These are phyloP conservation scores for Daldinia bambusicola DNA, from an alignment of 495 filamentous ascomycete genomes.

Conservation along the genomic window DNA sequence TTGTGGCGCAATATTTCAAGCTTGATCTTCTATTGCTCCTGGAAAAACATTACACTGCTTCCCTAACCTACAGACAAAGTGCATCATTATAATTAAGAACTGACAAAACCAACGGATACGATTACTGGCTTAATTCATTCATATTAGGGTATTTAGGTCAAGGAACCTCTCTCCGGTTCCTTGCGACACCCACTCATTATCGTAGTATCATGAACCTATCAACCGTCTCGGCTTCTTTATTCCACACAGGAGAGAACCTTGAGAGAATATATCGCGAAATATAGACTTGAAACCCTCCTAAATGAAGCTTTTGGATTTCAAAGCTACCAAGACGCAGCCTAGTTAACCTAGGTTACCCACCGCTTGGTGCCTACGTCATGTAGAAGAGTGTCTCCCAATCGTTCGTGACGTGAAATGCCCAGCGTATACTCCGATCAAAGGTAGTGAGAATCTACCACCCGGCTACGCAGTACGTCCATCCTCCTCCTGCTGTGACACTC, in stretches of 20 bases:
- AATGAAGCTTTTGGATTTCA: not conserved
- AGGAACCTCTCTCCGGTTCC: slow-evolving; percentile 16
- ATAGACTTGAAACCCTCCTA: slow-evolving; percentile 16
- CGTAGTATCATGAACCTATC: not conserved
- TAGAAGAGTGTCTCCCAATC: not conserved
- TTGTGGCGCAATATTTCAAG: too few relatives aligned
- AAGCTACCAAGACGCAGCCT: not conserved
- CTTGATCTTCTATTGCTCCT: too few relatives aligned
- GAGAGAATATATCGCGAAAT: slow-evolving; percentile 1
- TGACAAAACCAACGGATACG: not conserved
- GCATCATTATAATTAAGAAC: too few relatives aligned
- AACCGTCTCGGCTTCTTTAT: not conserved
- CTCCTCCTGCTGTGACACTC: not conserved
- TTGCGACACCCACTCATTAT: slow-evolving; percentile 3
- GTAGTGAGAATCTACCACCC: not conserved
- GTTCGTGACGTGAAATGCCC: not conserved
- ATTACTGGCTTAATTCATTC: slow-evolving; percentile 29
- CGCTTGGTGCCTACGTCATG: not conserved
- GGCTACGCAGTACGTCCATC: not conserved
- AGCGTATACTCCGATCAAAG: not conserved
- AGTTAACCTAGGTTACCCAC: not conserved
- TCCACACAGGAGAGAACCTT: slow-evolving; percentile 13
- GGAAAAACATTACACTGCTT: too few relatives aligned
- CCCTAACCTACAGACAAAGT: too few relatives aligned
- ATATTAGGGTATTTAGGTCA: slow-evolving; percentile 13